Conservation (phyloP, 2,329 filamentous ascomycete genomes). For the Calonectria hawksworthii region DNA sequence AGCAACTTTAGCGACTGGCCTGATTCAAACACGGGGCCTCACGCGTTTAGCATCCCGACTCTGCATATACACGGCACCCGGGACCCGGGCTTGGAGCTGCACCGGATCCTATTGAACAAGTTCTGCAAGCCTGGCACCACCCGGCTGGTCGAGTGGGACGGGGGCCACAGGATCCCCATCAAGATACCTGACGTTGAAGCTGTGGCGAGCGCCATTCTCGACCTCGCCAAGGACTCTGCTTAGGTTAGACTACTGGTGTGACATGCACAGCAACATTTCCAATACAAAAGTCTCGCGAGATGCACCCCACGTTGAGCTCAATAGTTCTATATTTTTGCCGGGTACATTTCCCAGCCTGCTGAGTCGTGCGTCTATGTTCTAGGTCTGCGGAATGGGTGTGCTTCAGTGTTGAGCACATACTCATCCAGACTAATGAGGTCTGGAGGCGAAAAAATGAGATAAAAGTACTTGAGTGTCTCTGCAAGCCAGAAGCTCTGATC, state of each 20-base stretch:
- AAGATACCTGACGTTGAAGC: conserved; percentile 75
- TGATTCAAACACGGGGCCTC: conserved; percentile 59
- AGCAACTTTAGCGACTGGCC: conserved; percentile 54
- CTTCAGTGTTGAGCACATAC: conserved; percentile 72
- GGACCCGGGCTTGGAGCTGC: conserved; percentile 73
- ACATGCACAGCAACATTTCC: not conserved
- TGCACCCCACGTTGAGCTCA: not conserved
- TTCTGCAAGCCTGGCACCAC: conserved; percentile 71
- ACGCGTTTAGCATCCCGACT: conserved; percentile 51
- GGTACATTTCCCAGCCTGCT: not conserved
- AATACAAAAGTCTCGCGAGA: not conserved
- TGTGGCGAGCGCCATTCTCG: conserved; percentile 44
- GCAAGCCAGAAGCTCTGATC: conserved; percentile 78
- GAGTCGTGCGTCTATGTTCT: conserved; percentile 10
- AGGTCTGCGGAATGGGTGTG: conserved; percentile 57
- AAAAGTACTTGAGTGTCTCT: conserved; percentile 84
- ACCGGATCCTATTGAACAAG: conserved; percentile 62
- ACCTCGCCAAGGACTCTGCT: conserved; percentile 27
- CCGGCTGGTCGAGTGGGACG: conserved; percentile 79
- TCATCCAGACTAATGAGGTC: conserved; percentile 76
- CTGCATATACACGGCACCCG: conserved; percentile 61
- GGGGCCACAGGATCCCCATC: conserved; percentile 78
- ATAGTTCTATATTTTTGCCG: not conserved
- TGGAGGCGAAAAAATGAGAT: conserved; percentile 76
- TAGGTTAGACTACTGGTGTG: not conserved